Evolutionary conservation across 495 filamentous ascomycete species (phyloP).

Genomic region (Penicilliopsis zonata): DNA sequence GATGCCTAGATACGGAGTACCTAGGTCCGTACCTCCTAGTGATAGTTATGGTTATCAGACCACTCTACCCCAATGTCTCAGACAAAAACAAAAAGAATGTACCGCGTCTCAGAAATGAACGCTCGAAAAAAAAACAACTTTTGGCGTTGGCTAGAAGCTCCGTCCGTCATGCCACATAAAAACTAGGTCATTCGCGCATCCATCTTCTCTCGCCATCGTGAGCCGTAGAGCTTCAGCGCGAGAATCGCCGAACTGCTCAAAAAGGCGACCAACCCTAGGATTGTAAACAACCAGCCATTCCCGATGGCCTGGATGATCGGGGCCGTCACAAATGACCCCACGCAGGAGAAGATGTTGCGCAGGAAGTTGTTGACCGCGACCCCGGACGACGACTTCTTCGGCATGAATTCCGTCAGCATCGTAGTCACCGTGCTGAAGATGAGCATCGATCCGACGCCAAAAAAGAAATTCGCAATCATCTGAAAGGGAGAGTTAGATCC

Average conservation of each 20-base stretch:
- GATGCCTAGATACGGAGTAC: no score
- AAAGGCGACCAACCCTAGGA: conserved; percentile 54
- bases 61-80: no score
- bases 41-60: no score
- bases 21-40: no score
- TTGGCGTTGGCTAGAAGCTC: no score
- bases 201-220: conserved; percentile 59
- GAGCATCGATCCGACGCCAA: conserved; percentile 81
- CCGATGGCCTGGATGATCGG: conserved; percentile 75
- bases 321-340: conserved; percentile 60
- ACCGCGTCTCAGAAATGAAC: no score
- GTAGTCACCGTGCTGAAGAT: conserved; percentile 71
- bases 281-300: conserved; percentile 82
- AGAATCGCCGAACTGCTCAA: conserved; percentile 43
- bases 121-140: no score
- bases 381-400: conserved; percentile 55
- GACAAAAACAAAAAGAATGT: no score
- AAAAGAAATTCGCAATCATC: conserved; percentile 77
- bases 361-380: conserved; percentile 72
- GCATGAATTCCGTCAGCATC: conserved; percentile 89
- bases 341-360: conserved; percentile 74
- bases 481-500: conserved; percentile 9
- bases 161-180: no score
- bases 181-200: no score
- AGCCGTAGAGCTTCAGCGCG: conserved; percentile 52